A percentile compares a stretch with the other conserved stretches of the same genome.
phyloP scores from a whole-genome alignment of 352 stramenopile species.

The Globisporangium splendens region DNA sequence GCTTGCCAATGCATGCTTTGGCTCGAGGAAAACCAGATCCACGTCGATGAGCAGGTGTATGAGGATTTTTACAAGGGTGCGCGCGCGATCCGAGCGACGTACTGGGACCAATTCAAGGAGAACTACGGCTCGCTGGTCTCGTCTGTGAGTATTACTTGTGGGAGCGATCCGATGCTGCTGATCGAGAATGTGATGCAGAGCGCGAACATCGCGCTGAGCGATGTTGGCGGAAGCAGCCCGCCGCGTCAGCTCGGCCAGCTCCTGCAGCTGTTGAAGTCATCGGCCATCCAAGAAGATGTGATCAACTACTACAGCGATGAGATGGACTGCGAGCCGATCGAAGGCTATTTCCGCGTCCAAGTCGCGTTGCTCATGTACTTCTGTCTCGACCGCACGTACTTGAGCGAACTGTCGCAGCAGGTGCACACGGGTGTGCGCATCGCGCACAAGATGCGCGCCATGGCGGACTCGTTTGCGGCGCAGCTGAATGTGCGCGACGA shows the following conservation, averaged over 20 bases:
- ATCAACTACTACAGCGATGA: constrained; percentile 61
- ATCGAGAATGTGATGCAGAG: constrained; percentile 81
- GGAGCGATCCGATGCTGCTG: constrained; percentile 43
- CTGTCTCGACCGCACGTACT: constrained; percentile 63
- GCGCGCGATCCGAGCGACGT: constrained; percentile 41
- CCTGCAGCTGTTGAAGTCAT: constrained; percentile 43
- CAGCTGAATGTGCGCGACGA: constrained; percentile 73
- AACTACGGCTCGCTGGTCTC: constrained; percentile 56
- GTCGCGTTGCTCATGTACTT: constrained; percentile 79
- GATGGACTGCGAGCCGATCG: constrained; percentile 61
- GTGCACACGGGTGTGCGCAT: constrained; percentile 48
- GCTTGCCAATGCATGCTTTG: constrained; percentile 66
- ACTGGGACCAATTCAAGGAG: constrained; percentile 66
- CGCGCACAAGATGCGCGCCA: constrained; percentile 52
- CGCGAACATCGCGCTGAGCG: constrained; percentile 29
- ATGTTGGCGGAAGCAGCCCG: constrained; percentile 36
- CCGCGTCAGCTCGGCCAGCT: constrained; percentile 48
- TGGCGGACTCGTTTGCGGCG: constrained; percentile 68
- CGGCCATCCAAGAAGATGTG: constrained; percentile 52
- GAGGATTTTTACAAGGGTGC: constrained; percentile 70
- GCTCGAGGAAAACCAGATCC: constrained; percentile 54
- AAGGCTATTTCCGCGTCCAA: constrained; percentile 73
- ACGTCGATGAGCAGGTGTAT: constrained; percentile 41
- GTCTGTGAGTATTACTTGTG: constrained; percentile 24
- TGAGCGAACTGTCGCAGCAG: constrained; percentile 47